Percentiles rank a stretch among this genome's conserved stretches.
Conservation (phyloP, 2,329 filamentous ascomycete species). For the Penicillium sp. region DNA sequence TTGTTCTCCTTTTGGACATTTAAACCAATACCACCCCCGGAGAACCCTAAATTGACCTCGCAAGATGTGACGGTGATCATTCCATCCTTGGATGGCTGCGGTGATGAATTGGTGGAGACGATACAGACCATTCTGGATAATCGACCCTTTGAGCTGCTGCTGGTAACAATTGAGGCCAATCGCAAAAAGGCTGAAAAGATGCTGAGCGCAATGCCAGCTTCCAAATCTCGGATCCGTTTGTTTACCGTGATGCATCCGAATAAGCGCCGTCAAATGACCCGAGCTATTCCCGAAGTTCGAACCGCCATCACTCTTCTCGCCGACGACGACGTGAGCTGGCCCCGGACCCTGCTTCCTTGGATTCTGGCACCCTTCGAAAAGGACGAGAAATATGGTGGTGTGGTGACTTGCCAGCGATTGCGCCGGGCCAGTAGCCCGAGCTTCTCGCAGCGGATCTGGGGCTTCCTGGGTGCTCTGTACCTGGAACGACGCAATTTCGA, state of each 20-base stretch:
- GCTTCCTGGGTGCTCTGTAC: constrained; percentile 87
- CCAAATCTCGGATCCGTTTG: constrained; percentile 66
- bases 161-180: constrained; percentile 84
- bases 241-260: constrained; percentile 81
- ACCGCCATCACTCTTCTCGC: constrained; percentile 88
- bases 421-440: constrained; percentile 63
- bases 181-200: constrained; percentile 64
- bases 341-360: constrained; percentile 79
- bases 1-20: constrained; percentile 82
- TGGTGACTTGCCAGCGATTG: constrained; percentile 86
- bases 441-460: constrained; percentile 65
- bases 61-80: constrained; percentile 92
- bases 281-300: constrained; percentile 78
- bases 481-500: constrained; percentile 94
- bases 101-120: constrained; percentile 77
- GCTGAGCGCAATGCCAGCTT: constrained; percentile 51
- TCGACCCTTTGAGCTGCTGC: constrained; percentile 65
- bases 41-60: constrained; percentile 72
- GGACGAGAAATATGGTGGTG: constrained; percentile 70
- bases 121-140: constrained; percentile 57
- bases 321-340: constrained; percentile 95
- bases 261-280: constrained; percentile 89
- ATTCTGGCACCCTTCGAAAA: constrained; percentile 90
- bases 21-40: constrained; percentile 76
- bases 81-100: constrained; percentile 83